Conservation (phyloP, 768 basidiomycete species). For the Termitomyces titanicus region DNA sequence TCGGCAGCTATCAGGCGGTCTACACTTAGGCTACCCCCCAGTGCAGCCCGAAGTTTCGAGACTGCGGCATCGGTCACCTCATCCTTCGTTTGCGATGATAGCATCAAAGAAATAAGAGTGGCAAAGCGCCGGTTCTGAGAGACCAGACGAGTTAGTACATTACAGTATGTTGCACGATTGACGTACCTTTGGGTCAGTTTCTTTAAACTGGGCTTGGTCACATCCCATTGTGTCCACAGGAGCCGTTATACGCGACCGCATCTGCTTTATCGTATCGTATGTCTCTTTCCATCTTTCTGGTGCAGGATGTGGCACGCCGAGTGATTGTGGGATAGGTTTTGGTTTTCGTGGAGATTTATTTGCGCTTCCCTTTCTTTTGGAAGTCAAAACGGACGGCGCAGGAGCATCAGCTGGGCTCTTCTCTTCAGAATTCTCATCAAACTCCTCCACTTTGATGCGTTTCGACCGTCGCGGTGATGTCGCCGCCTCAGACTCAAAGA, state of each 20-base stretch:
- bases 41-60: constrained; percentile 58
- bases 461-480: constrained; percentile 20
- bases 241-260: constrained; percentile 69
- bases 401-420: neutral
- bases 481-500: constrained; percentile 30
- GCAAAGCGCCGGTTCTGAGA: constrained; percentile 75
- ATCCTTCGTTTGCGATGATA: constrained; percentile 95
- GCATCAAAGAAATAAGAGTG: constrained; percentile 89
- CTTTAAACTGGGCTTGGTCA: constrained; percentile 61
- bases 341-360: constrained; percentile 42
- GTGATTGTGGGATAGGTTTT: constrained; percentile 50
- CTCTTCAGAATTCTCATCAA: constrained; percentile 5
- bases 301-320: constrained; percentile 61
- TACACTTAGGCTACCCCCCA: constrained; percentile 80
- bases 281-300: constrained; percentile 66
- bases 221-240: constrained; percentile 96
- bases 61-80: constrained; percentile 83
- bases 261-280: constrained; percentile 70
- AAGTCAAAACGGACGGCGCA: constrained; percentile 10
- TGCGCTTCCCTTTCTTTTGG: constrained; percentile 16
- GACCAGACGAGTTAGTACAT: neutral
- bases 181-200: constrained; percentile 62
- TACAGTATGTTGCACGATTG: neutral
- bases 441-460: constrained; percentile 26
- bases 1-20: constrained; percentile 65